Evolutionary conservation across 495 filamentous ascomycete genomes (phyloP).

Genomic region (Massariosphaeria phaeospora): DNA sequence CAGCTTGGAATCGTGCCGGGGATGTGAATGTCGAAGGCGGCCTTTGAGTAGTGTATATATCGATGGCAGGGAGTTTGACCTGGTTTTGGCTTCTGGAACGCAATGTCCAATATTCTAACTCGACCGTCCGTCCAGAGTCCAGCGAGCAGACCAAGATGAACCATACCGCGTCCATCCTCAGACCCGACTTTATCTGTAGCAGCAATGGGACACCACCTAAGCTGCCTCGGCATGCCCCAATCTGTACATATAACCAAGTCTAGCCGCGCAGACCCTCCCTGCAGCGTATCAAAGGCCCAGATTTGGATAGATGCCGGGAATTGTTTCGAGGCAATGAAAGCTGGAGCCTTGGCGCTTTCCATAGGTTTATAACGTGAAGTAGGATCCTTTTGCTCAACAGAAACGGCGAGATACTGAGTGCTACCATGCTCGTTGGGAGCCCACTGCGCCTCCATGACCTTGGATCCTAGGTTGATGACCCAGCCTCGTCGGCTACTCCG

Average conservation of each 20-base stretch:
- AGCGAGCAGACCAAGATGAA: constrained; percentile 56
- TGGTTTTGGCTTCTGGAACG: constrained; percentile 29
- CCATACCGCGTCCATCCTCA: constrained; percentile 36
- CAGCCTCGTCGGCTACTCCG: constrained; percentile 46
- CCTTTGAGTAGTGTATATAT: constrained; percentile 47
- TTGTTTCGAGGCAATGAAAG: constrained; percentile 47
- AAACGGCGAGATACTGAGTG: constrained; percentile 54
- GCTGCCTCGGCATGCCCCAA: constrained; percentile 57
- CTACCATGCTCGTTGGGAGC: constrained; percentile 49
- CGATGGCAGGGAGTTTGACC: too few relatives aligned
- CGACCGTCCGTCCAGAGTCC: constrained; percentile 59
- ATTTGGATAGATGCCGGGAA: constrained; percentile 54
- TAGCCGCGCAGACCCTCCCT: constrained; percentile 40
- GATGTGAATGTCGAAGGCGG: constrained; percentile 52
- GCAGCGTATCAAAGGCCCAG: constrained; percentile 51
- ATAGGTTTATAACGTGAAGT: constrained; percentile 8
- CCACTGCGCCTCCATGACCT: constrained; percentile 54
- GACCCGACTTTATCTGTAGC: constrained; percentile 38
- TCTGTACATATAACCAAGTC: constrained; percentile 55
- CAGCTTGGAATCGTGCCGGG: constrained; percentile 53
- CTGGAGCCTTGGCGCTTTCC: constrained; percentile 39
- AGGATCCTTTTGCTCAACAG: constrained; percentile 38
- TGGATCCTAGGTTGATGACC: constrained; percentile 53
- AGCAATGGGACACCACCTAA: constrained; percentile 59
- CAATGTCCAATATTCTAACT: constrained; percentile 56